Percentiles rank a stretch among this genome's conserved stretches.
Conservation (phyloP, 2,329 filamentous ascomycete genomes). For the Stagonosporopsis cucurbitacearum region DNA sequence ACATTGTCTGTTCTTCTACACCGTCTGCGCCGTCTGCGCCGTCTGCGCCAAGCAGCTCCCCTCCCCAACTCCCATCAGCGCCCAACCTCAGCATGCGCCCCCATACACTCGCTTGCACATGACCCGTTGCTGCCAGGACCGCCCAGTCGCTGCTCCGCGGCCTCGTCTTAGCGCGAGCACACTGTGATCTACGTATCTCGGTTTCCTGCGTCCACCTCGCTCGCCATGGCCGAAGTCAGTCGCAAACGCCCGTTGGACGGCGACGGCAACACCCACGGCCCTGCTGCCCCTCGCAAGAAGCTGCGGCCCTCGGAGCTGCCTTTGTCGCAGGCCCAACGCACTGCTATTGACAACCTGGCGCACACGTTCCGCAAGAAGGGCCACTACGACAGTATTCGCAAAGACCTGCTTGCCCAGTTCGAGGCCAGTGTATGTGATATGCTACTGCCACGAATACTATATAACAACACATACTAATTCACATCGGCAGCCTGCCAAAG, state of each 20-base stretch:
- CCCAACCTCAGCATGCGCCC: conserved; percentile 5
- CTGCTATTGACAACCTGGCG: conserved; percentile 76
- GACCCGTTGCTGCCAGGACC: neutral
- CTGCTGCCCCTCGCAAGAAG: conserved; percentile 57
- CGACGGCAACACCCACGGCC: conserved; percentile 37
- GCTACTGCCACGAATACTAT: neutral
- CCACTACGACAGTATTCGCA: conserved; percentile 78
- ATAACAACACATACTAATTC: neutral
- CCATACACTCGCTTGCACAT: conserved; percentile 10
- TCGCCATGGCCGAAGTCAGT: conserved; percentile 42
- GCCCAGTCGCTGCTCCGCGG: neutral
- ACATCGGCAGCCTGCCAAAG: conserved; percentile 70
- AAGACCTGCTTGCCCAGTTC: conserved; percentile 78
- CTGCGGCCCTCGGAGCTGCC: conserved; percentile 79
- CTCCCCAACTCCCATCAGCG: neutral
- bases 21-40: too few species aligned
- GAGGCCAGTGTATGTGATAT: conserved; percentile 66
- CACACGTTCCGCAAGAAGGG: conserved; percentile 87
- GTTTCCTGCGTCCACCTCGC: neutral
- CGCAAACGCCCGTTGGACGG: conserved; percentile 42
- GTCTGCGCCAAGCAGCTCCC: too few species aligned
- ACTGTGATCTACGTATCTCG: neutral
- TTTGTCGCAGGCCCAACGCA: conserved; percentile 73
- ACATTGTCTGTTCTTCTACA: too few species aligned
- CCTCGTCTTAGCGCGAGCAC: conserved; percentile 4